Percentiles rank a stretch among this genome's conserved stretches.
Conservation (phyloP, 257 asterid genomes). For the Striga asiatica region DNA sequence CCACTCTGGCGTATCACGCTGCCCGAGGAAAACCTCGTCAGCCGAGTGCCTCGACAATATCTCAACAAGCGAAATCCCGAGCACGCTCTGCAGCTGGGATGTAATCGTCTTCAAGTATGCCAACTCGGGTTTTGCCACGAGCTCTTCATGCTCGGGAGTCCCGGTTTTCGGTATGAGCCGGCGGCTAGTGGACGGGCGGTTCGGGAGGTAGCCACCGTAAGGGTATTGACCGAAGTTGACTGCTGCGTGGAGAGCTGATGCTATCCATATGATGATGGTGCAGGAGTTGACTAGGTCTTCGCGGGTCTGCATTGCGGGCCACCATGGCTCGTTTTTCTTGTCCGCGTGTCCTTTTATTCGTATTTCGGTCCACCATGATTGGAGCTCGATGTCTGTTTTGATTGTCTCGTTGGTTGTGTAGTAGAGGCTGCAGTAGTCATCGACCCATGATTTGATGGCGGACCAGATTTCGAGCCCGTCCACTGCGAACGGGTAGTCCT, state of each 20-base stretch:
- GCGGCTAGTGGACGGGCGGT: constrained; percentile 70
- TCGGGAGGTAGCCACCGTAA: constrained; percentile 73
- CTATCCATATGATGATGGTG: constrained; percentile 63
- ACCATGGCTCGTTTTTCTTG: constrained; percentile 55
- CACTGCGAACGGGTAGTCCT: constrained; percentile 72
- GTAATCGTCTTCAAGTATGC: constrained; percentile 65
- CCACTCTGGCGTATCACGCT: constrained; percentile 51
- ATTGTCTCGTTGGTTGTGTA: constrained; percentile 33
- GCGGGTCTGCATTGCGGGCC: constrained; percentile 54
- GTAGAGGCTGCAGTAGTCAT: constrained; percentile 41
- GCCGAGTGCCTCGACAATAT: constrained; percentile 58
- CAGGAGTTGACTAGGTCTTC: constrained; percentile 42
- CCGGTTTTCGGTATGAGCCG: constrained; percentile 54
- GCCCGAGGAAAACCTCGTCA: constrained; percentile 68
- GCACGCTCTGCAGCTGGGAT: constrained; percentile 56
- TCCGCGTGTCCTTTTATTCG: constrained; percentile 63
- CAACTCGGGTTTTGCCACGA: constrained; percentile 37
- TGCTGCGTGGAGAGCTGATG: constrained; percentile 85
- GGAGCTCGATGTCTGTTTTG: constrained; percentile 47
- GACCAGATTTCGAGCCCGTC: constrained; percentile 77
- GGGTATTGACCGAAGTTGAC: constrained; percentile 71
- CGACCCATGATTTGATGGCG: constrained; percentile 63
- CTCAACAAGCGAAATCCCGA: constrained; percentile 59
- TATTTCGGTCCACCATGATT: constrained; percentile 75
- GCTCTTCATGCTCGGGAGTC: constrained; percentile 43